Evolutionary conservation across 257 asterid genomes (phyloP).

Genomic region (Solanum chilense): DNA sequence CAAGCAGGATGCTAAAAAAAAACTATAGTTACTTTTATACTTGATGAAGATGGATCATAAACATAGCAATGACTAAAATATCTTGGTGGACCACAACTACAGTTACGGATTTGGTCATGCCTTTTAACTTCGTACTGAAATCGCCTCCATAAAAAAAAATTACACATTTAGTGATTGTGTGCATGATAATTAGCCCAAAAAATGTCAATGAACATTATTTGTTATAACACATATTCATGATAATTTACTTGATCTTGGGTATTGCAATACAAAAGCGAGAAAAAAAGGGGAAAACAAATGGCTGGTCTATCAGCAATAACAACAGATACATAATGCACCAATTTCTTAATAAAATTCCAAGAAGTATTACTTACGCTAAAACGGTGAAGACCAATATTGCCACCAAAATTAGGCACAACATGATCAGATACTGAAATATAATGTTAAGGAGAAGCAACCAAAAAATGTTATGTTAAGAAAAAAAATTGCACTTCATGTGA

Average conservation of each 20-base stretch:
- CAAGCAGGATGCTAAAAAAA: neutral
- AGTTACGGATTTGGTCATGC: neutral
- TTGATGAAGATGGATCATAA: neutral
- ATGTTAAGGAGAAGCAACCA: constrained; percentile 37
- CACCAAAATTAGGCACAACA: constrained; percentile 70
- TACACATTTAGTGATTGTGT: neutral
- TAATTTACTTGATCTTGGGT: neutral
- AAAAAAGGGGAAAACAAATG: neutral
- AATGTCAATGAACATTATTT: neutral
- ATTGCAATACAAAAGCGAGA: neutral
- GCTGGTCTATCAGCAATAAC: neutral
- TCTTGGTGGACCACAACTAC: neutral
- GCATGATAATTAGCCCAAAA: neutral
- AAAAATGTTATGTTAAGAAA: neutral
- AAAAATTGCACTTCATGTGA: neutral
- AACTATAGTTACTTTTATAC: neutral
- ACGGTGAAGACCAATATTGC: constrained; percentile 92
- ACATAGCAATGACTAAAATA: neutral
- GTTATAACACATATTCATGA: neutral
- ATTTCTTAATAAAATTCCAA: neutral
- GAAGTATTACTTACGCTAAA: constrained; percentile 61
- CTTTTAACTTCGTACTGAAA: neutral
- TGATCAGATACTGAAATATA: constrained; percentile 52
- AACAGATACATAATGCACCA: neutral
- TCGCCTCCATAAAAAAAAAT: neutral